Conservation (phyloP, 129 eudicot genomes). For the Sambucus nigra region DNA sequence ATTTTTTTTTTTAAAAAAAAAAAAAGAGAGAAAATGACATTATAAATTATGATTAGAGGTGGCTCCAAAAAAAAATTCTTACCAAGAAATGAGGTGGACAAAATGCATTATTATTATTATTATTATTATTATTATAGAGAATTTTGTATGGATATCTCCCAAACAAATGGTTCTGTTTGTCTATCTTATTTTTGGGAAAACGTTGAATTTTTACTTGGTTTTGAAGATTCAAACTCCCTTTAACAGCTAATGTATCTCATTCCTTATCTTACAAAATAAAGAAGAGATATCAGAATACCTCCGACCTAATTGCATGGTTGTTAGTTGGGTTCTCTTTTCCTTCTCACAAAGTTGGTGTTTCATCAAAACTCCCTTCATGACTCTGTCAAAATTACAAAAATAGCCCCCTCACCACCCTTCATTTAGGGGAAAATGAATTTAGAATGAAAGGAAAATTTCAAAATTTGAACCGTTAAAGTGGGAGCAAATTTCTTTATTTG, state of each 20-base stretch:
- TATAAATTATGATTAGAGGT: too few species aligned
- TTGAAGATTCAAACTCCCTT: conserved; percentile 17
- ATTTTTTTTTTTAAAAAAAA: too few species aligned
- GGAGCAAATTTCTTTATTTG: background rate
- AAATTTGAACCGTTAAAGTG: background rate
- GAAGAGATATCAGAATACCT: conserved; percentile 5
- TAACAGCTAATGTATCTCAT: conserved; percentile 10
- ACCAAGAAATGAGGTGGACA: too few species aligned
- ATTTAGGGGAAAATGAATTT: background rate
- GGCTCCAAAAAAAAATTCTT: too few species aligned
- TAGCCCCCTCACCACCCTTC: background rate
- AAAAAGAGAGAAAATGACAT: too few species aligned
- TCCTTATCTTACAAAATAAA: conserved; percentile 14
- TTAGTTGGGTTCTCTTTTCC: conserved; percentile 9
- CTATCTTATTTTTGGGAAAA: background rate
- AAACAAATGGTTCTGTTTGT: too few species aligned
- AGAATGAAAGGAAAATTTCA: conserved; percentile 8
- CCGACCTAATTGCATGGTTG: conserved; percentile 24
- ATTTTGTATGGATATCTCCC: too few species aligned
- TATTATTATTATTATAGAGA: too few species aligned
- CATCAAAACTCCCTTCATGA: conserved; percentile 1
- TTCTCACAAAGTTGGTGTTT: conserved; percentile 2
- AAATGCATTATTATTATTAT: too few species aligned
- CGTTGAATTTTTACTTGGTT: conserved; percentile 16
- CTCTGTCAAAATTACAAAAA: background rate